Conservation (phyloP, 805 yeast species). For the Scheffersomyces stipitis region DNA sequence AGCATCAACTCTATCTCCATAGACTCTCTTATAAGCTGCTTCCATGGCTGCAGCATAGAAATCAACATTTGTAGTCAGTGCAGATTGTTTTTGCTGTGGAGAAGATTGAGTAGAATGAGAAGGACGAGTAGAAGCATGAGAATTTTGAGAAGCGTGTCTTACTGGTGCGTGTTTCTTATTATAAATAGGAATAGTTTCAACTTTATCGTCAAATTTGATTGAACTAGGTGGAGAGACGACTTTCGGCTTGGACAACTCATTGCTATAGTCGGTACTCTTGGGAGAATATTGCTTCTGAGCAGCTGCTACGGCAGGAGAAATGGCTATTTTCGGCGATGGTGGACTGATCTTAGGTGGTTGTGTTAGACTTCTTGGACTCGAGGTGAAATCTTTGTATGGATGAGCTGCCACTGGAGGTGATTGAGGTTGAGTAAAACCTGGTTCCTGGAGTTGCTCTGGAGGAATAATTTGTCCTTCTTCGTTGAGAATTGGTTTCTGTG, state of each 20-base stretch:
- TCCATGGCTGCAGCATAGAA: slow-evolving; percentile 23
- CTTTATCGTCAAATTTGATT: slow-evolving; percentile 37
- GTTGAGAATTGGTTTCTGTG: slow-evolving; percentile 7
- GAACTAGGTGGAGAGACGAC: slow-evolving; percentile 28
- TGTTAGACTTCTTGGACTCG: not conserved
- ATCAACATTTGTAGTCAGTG: slow-evolving; percentile 13
- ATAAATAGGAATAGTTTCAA: slow-evolving; percentile 35
- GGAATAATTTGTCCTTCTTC: slow-evolving; percentile 1
- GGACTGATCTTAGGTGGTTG: slow-evolving; percentile 8
- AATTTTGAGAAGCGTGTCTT: not conserved
- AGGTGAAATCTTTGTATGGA: slow-evolving; percentile 4
- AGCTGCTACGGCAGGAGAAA: not conserved
- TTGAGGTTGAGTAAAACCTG: not conserved
- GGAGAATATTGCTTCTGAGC: slow-evolving; percentile 2
- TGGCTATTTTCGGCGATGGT: slow-evolving; percentile 2
- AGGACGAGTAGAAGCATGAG: no score
- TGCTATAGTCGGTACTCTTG: not conserved
- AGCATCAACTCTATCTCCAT: slow-evolving; percentile 12
- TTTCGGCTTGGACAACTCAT: slow-evolving; percentile 1
- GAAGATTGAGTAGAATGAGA: not conserved
- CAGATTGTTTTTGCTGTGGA: not conserved
- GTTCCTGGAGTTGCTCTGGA: slow-evolving; percentile 1
- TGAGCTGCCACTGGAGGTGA: not conserved
- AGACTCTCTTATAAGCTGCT: slow-evolving; percentile 24
- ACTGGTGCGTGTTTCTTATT: slow-evolving; percentile 1